Percentiles rank a stretch among this genome's conserved stretches.
Conservation (phyloP, 345 rosid genomes). For the Limnanthes douglasii region DNA sequence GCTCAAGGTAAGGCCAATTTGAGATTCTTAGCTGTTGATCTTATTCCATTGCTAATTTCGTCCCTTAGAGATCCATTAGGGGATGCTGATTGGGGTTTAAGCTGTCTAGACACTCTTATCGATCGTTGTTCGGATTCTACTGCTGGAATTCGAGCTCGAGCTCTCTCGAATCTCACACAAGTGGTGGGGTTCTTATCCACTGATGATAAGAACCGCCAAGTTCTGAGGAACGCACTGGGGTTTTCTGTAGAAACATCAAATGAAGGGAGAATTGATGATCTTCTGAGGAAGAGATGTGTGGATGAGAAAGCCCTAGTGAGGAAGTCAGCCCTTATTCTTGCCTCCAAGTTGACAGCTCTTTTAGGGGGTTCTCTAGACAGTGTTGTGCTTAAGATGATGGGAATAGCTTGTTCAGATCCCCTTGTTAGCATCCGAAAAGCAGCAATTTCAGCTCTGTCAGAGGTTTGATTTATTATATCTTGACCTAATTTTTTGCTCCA, state of each 20-base stretch:
- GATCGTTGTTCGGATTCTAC: conserved; percentile 52
- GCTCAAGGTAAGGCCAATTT: conserved; percentile 52
- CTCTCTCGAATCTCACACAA: conserved; percentile 71
- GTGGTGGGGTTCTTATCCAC: conserved; percentile 42
- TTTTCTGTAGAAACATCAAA: conserved; percentile 17
- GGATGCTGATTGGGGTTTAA: conserved; percentile 35
- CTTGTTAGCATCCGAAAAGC: conserved; percentile 91
- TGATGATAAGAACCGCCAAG: conserved; percentile 23
- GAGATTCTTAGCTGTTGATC: conserved; percentile 71
- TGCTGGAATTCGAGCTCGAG: conserved; percentile 59
- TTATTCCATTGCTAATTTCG: conserved; percentile 41
- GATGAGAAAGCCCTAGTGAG: conserved; percentile 85
- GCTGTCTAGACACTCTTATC: conserved; percentile 50
- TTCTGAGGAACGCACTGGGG: conserved; percentile 44
- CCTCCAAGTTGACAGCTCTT: conserved; percentile 48
- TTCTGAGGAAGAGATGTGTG: conserved; percentile 57
- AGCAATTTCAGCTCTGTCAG: conserved; percentile 72
- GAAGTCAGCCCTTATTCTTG: conserved; percentile 68
- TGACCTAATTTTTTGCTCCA: conserved; percentile 1
- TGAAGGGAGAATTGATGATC: conserved; percentile 25
- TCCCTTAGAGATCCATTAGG: conserved; percentile 32
- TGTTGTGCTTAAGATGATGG: conserved; percentile 54
- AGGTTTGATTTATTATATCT: conserved; percentile 53
- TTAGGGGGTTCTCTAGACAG: conserved; percentile 53
- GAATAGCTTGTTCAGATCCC: conserved; percentile 86